phyloP scores from a whole-genome alignment of 2,329 filamentous ascomycete genomes.

The Fusarium staphyleae region DNA sequence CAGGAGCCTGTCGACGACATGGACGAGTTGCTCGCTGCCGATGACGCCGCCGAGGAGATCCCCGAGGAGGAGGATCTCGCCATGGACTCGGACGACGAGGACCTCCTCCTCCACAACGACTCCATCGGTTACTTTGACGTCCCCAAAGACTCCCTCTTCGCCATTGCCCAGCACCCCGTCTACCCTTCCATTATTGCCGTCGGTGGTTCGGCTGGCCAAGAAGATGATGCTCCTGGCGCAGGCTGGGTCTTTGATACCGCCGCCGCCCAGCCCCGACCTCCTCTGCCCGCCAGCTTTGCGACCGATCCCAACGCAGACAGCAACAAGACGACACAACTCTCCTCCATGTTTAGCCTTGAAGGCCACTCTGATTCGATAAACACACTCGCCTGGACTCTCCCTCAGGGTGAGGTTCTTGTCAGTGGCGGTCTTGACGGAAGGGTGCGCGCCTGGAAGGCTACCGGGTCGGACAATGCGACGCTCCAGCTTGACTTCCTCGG shows the following conservation, averaged over 20 bases:
- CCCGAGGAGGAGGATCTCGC: conserved; percentile 75
- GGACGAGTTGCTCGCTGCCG: conserved; percentile 56
- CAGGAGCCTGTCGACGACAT: conserved; percentile 42
- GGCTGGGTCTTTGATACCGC: conserved; percentile 85
- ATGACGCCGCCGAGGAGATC: conserved; percentile 76
- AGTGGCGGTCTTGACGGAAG: conserved; percentile 88
- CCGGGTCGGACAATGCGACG: conserved; percentile 55
- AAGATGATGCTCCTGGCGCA: conserved; percentile 71
- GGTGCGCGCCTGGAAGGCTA: conserved; percentile 72
- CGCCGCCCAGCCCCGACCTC: conserved; percentile 67
- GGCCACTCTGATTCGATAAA: conserved; percentile 94
- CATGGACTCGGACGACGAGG: conserved; percentile 82
- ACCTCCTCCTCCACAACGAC: conserved; percentile 88
- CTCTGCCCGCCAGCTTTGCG: conserved; percentile 80
- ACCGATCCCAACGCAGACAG: conserved; percentile 64
- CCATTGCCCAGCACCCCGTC: conserved; percentile 90
- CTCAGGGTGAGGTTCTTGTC: conserved; percentile 82
- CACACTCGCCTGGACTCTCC: conserved; percentile 82
- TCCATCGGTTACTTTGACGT: conserved; percentile 90
- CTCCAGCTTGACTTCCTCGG: conserved; percentile 68
- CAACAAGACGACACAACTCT: conserved; percentile 61
- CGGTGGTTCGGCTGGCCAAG: conserved; percentile 73
- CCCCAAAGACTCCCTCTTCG: conserved; percentile 91
- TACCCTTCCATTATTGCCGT: conserved; percentile 82
- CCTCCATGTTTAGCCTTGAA: conserved; percentile 76